Base-by-base conservation (phyloP, 2,329 filamentous ascomycete species). In the Xylariaceae sp. region DNA sequence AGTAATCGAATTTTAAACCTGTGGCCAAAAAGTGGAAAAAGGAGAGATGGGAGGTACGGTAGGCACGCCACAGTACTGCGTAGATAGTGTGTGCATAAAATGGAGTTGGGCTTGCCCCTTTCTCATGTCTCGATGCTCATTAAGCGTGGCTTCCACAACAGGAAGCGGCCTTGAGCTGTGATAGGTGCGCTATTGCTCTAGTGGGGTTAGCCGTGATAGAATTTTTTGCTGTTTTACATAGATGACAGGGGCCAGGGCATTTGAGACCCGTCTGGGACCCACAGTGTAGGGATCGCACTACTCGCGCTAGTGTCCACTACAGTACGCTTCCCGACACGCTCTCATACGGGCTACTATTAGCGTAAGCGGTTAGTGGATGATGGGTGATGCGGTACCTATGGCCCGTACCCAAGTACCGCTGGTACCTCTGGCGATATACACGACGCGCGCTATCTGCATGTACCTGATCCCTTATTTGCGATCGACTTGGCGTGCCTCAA, bases 261-360 rank as follows among this genome's bases (percentile, higher is more conserved):
- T 39, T n/a, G 18, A 51, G 52, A 58, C 58, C 61, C 58, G 56
- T 55, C 48, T 10, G 1, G 10, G 50, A 39, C 58, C 61, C 58
- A 53, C 61, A n/a, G 6, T 13, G 11, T 17, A 50, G 48, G 48
- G 48, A 30, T 50, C 37, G 9, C 5, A 30, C 6, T 15, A 3
- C 15, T 13, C 17, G 48, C 48, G 23, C 18, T 44, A 56, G 51
- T 59, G 51, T 49, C 11, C 58, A 53, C 55, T 62, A 35, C 13
- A 23, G 30, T 45, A 59, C 57, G 49, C 59, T 59, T 62, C 55
- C 59, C 62, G 54, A 55, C 44, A 49, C 51, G 35, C 37, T 42
- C 60, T 62, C 62, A 59, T 59, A 59, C 59, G 62, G 55, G 62
- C 56, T 58, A 35, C 53, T 53, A 44, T 39, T 58, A 50, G 53